These are phyloP conservation scores for Stellera chamaejasme DNA, from an alignment of 345 rosid genomes.

Conservation along the genomic window DNA sequence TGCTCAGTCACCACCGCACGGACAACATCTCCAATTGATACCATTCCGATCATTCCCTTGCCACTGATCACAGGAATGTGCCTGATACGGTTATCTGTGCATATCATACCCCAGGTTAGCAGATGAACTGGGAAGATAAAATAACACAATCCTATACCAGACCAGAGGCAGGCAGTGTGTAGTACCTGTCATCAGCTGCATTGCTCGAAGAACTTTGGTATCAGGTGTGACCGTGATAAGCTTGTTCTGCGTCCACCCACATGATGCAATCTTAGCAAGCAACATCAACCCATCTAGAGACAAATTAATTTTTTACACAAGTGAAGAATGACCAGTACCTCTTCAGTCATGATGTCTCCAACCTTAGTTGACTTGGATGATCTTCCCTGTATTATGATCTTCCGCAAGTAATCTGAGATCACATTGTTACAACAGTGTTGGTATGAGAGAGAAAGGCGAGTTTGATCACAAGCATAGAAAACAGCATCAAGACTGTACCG, in stretches of 20 bases:
- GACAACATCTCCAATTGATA: constrained; percentile 97
- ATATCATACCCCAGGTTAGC: constrained; percentile 10
- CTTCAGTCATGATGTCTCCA: constrained; percentile 99
- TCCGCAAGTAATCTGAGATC: constrained; percentile 76
- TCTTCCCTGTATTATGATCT: constrained; percentile 96
- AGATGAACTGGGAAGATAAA: not conserved
- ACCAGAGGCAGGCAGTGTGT: not conserved
- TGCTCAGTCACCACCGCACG: constrained; percentile 97
- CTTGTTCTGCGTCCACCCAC: constrained; percentile 52
- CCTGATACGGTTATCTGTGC: constrained; percentile 82
- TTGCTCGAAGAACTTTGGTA: constrained; percentile 91
- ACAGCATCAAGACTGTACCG: no score
- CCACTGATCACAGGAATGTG: constrained; percentile 85
- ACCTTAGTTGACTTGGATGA: constrained; percentile 98
- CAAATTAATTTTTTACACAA: not conserved
- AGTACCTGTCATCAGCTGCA: constrained; percentile 97
- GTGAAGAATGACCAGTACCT: constrained; percentile 34
- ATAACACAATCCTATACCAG: not conserved
- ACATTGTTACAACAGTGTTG: constrained; percentile 1
- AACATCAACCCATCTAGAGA: not conserved
- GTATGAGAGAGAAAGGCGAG: no score
- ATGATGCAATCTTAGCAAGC: constrained; percentile 1
- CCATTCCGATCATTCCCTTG: constrained; percentile 93
- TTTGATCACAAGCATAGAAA: no score
- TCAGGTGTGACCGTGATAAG: constrained; percentile 88